These are phyloP conservation scores for Aulographum hederae DNA, from an alignment of 2,329 filamentous ascomycete genomes.

Conservation along the genomic window DNA sequence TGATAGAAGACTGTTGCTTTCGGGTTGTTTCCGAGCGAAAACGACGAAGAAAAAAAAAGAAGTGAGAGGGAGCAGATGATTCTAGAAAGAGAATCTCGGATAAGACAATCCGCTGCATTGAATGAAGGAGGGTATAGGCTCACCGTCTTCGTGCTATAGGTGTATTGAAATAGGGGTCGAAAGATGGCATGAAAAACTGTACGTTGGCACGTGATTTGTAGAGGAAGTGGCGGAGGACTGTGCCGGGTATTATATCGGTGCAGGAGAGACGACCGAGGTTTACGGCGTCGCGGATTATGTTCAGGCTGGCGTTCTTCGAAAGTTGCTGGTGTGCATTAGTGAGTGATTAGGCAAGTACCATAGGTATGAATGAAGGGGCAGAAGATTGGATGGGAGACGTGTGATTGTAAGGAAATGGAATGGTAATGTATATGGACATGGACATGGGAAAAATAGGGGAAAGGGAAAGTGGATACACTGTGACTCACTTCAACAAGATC, in stretches of 20 bases:
- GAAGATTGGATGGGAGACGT: no score
- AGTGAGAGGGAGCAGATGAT: not conserved
- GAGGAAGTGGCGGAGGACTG: slow-evolving; percentile 73
- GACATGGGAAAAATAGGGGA: slow-evolving; percentile 1
- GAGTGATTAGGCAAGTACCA: slow-evolving; percentile 7
- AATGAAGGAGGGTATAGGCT: slow-evolving; percentile 8
- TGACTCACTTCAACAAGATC: slow-evolving; percentile 34
- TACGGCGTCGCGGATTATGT: slow-evolving; percentile 55
- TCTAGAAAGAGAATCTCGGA: no score
- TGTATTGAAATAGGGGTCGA: slow-evolving; percentile 46
- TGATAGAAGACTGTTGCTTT: not conserved
- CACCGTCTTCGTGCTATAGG: slow-evolving; percentile 45
- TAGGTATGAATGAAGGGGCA: not conserved
- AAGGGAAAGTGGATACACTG: slow-evolving; percentile 4
- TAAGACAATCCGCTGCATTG: not conserved
- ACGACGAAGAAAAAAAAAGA: no score
- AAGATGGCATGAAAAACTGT: slow-evolving; percentile 83
- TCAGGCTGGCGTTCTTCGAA: slow-evolving; percentile 55
- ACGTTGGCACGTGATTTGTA: slow-evolving; percentile 93
- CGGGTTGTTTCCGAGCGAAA: no score
- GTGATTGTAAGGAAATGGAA: no score
- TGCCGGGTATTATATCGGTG: slow-evolving; percentile 62
- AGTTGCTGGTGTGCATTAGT: slow-evolving; percentile 40
- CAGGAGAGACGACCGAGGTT: slow-evolving; percentile 51
- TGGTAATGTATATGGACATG: no score